Evolutionary conservation across 306 rosid species (phyloP), one percentile per base, ranked within the genome.

Genomic region (Hippophae tibetana): DNA sequence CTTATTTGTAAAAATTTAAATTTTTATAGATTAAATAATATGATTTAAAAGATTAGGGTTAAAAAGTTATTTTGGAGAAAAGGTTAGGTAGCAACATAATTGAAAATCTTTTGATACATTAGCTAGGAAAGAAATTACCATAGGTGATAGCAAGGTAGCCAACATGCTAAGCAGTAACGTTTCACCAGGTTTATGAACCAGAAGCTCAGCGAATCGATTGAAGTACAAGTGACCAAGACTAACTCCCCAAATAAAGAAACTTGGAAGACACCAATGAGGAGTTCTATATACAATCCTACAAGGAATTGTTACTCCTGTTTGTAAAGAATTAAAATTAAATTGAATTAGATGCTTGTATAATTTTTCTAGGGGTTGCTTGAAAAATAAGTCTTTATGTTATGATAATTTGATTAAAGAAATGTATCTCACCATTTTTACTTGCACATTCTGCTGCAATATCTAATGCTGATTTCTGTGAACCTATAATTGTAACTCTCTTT

Each of bases 361-460:
- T n/a, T 6, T 12, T 49, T 49, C 25, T 10, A 12, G 3, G 14
- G n/a, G 2, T 49, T 49, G 14, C 53, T 13, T 49, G 53, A 5
- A 49, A 49, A 49, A 3, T 2, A 6, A 49, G 6, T 49, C 8
- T 49, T n/a, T 18, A 18, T 18, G 23, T 1, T 6, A 49, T 5
- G 53, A 18, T 4, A 31, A 49, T 49, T 6, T 13, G 6, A 49
- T 5, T 49, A 3, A n/a, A 3, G 12, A 3, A 6, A 10, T 12
- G 1, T 6, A n/a, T 64, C 68, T 63, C 7, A 79, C 82, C 84
- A 66, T 78, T 81, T 68, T 69, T 65, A 14, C 71, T 50, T 47
- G 86, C 79, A 68, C 86, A 84, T 64, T 78, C 84, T 50, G 47
- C 58, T 13, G 82, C 90, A 27, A 84, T 61, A 59, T 84, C 90